Base-by-base conservation (phyloP, 768 basidiomycete genomes). In the Fibroporia radiculosa region DNA sequence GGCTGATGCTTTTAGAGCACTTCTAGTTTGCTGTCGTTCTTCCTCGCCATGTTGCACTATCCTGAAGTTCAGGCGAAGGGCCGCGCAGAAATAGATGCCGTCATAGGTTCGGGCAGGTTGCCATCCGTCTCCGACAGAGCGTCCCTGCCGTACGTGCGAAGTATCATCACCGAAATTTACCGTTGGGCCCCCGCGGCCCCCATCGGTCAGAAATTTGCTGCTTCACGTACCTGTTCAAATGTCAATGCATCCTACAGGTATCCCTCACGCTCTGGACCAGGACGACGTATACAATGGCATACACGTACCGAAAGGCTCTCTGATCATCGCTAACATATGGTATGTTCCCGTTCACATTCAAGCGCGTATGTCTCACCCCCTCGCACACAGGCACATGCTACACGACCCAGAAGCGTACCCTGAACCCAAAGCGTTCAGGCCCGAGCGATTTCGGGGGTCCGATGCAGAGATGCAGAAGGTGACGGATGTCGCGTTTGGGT, bases 51-150 rank as follows among this genome's bases (percentile, higher is more conserved):
- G 44, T 8, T 40, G 6, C 38, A 39, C 4, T 38, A 45, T 25
- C 44, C 44, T 12, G 37, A 49, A n/a, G 51, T 53, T 3, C 51
- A 50, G 37, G 66, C 50, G 34, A 74, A 71, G 32, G 82, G 78
- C 0, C 80, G 82, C 52, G 63, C 67, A 13, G 80, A 85, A 44
- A 67, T 85, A n/a, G 83, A 84, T 50, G 47, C 53, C 0, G 72
- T 80, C 13, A 60, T 76, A 14, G 76, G 76, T 14, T 48, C 53
- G 32, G 68, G 72, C 32, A 65, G 81, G 6, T 63, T 84, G 11
- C 83, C 84, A 1, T 65, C 61, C 1, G 70, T 77, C 43, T 63
- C 59, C 19, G 82, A 83, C 53, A 66, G 75, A 4, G 42, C 58
- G 2, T 63, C 56, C 2, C 56, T 84, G 40, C 77, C 78, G 4